Percentiles rank a stretch among this genome's conserved stretches.
These are phyloP conservation scores for Penicillium macrosclerotiorum DNA, from an alignment of 495 filamentous ascomycete genomes.

Conservation along the genomic window DNA sequence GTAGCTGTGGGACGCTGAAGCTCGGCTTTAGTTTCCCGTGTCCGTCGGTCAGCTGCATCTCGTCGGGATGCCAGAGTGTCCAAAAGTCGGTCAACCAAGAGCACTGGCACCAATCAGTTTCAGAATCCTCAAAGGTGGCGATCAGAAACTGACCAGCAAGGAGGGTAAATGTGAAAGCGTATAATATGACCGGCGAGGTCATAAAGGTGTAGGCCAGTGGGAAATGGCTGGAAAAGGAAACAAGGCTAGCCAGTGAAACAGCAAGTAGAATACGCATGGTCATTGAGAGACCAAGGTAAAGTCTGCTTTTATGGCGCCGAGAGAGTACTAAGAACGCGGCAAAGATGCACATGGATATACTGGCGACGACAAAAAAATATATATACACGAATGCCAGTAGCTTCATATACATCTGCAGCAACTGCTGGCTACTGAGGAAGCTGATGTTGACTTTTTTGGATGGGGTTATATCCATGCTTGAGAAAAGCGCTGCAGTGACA, in stretches of 20 bases:
- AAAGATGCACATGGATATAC: conserved; percentile 36
- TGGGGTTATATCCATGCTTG: conserved; percentile 41
- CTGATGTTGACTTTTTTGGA: conserved; percentile 27
- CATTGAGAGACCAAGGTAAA: conserved; percentile 25
- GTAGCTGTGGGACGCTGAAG: conserved; percentile 6
- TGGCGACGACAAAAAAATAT: conserved; percentile 41
- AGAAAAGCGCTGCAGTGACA: conserved; percentile 42
- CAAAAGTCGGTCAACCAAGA: conserved; percentile 45
- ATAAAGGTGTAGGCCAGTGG: conserved; percentile 38
- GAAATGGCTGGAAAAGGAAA: conserved; percentile 33
- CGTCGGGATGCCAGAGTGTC: conserved; percentile 25
- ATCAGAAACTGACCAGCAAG: conserved; percentile 31
- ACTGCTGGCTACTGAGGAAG: conserved; percentile 28
- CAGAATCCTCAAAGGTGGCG: not conserved
- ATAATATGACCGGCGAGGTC: conserved; percentile 43
- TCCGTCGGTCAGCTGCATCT: conserved; percentile 32
- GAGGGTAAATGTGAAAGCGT: conserved; percentile 38
- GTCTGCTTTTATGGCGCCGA: conserved; percentile 22
- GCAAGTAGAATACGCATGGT: conserved; percentile 30
- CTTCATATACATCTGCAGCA: conserved; percentile 40
- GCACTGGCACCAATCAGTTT: conserved; percentile 27
- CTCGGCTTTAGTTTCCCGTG: conserved; percentile 23
- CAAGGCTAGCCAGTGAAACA: conserved; percentile 26
- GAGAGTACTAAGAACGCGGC: conserved; percentile 29
- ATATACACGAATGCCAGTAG: conserved; percentile 41